Evolutionary conservation across 31 red algal species (phyloP).

Genomic region (Porphyra umbilicalis): DNA sequence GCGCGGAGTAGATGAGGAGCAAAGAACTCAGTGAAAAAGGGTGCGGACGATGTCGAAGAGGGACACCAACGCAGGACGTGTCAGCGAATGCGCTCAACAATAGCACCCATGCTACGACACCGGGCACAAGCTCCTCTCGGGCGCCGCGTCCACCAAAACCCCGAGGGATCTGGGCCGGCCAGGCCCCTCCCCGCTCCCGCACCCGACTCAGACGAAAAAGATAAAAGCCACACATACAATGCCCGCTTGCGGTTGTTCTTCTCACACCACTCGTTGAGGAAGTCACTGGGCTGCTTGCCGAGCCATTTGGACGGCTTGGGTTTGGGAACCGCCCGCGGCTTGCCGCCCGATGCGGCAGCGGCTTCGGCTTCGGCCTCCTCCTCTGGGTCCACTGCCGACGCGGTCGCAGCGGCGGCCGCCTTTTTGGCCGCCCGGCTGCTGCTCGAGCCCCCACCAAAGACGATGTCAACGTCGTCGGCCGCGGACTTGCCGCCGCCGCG

Average conservation of each 20-base stretch:
- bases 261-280: constrained; percentile 62
- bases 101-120: background rate
- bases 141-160: background rate
- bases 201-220: no score
- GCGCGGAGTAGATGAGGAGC: background rate
- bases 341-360: background rate
- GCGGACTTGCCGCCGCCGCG: background rate
- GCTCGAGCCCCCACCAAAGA: background rate
- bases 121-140: background rate
- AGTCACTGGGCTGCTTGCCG: constrained; percentile 46
- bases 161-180: no score
- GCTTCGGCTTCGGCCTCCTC: background rate
- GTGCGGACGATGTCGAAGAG: background rate
- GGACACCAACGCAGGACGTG: background rate
- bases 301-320: constrained; percentile 32
- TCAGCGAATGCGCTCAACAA: background rate
- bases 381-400: constrained; percentile 8
- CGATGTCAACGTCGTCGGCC: background rate
- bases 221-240: constrained; percentile 56
- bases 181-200: no score
- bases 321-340: background rate
- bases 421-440: background rate
- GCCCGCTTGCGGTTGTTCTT: constrained; percentile 55
- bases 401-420: constrained; percentile 2
- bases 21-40: background rate